Evolutionary conservation across 495 filamentous ascomycete genomes (phyloP).

Genomic region (Tuber indicum): DNA sequence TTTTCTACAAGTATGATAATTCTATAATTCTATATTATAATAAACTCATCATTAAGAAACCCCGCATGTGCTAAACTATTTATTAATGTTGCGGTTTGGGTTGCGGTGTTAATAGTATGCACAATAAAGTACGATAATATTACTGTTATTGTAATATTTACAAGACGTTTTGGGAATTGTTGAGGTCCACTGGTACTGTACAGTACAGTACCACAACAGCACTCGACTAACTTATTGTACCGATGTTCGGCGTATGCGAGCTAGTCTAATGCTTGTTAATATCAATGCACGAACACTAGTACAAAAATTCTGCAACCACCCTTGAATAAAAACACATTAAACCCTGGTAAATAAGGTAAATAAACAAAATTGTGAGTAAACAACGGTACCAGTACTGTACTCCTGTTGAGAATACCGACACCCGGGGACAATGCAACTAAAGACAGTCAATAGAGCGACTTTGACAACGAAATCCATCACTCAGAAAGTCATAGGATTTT

Average conservation of each 20-base stretch:
- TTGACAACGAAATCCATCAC: no score
- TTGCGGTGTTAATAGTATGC: background rate
- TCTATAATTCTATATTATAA: background rate
- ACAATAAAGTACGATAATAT: background rate
- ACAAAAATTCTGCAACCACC: background rate
- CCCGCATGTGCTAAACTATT: background rate
- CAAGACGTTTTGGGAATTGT: slow-evolving; percentile 1
- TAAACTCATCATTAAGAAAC: background rate
- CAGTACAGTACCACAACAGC: background rate
- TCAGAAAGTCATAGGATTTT: no score
- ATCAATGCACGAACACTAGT: background rate
- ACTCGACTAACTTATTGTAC: background rate
- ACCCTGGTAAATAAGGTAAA: background rate
- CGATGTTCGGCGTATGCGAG: background rate
- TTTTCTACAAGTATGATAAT: background rate
- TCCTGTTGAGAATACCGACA: no score
- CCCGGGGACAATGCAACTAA: no score
- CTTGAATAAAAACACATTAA: background rate
- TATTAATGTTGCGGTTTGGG: background rate
- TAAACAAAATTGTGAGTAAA: background rate
- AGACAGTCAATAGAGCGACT: no score
- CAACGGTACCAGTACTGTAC: background rate
- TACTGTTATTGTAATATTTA: background rate
- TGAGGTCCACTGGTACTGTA: background rate
- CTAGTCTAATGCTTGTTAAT: background rate